Base-by-base conservation (phyloP, 2,329 filamentous ascomycete species). In the Aspergillus flavus region DNA sequence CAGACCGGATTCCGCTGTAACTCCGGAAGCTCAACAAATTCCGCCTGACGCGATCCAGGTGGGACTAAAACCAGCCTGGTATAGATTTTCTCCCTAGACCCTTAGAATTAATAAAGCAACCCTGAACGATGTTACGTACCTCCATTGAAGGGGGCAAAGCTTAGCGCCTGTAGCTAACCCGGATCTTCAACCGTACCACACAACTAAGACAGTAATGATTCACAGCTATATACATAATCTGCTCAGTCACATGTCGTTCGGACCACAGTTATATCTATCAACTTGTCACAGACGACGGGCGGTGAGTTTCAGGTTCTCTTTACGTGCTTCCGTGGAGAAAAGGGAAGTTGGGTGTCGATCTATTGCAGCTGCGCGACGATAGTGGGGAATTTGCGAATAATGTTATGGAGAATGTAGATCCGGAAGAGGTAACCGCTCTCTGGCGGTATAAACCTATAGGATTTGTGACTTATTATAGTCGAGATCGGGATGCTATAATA, bases 1-100 rank as follows among this genome's bases (percentile, higher is more conserved):
- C 62, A 6, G 23, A 56, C 0, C 62, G 55, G n/a, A 55, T 64
- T 34, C 60, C 62, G 2, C 48, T 58, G 12, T 58, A 28, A 58
- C 16, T 2, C 19, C 39, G 39, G 39, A 41, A 9, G 19, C 39
- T 6, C 19, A n/a, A 7, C n/a, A 41, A n/a, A 19, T 41, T n/a
- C 39, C 19, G 39, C 39, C 16, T 3, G 6, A 9, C 6, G 6
- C 21, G 39, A 4, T 19, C 6, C 1, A 41, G 34, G 16, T 14
- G 39, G 16, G 19, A 3, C 39, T 41, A 41, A 19, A 19, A 41
- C 39, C 6, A 41, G 16, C 16, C 19, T 19, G 39, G 39, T 41
- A 41, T 41, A n/a, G 39, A 41, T 41, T n/a, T 19, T n/a, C 39
- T 14, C 16, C n/a, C 39, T 41, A 19, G 39, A 10, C 19, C 16